Base-by-base conservation (phyloP, 2,329 filamentous ascomycete genomes). In the Sporothrix dimorphospora region DNA sequence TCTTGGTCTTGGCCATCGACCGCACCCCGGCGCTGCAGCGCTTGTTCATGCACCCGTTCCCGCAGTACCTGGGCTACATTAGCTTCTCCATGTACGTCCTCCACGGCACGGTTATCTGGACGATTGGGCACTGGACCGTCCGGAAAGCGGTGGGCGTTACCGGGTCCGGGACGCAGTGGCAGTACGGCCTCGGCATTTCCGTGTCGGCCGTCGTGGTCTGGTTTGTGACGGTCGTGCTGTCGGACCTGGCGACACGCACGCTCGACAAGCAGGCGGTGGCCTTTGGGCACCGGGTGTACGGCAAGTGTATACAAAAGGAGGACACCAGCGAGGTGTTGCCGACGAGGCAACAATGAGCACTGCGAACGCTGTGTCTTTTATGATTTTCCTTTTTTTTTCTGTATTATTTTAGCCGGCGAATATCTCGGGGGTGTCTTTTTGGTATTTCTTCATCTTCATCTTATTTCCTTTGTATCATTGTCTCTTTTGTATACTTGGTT, bases 1-100 rank as follows among this genome's bases (percentile, higher is more conserved):
- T 74, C 1, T 72, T 81, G 2, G 75, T 80, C 3, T 57, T 78
- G 4, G 49, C 73, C 8, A 57, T 80, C 38, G 77, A 79, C 27
- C 72, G 73, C 4, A 67, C 75, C 3, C 73, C 69, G 0, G 73
- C 75, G 8, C 65, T 81, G 14, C 79, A 80, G 61, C 27, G 66
- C 9, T 70, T 77, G 1, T 80, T 80, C 72, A 80, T 77, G 3
- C 78, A 75, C 7, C 71, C 72, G 1, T 69, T 79, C 5, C 59
- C 74, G 27, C 74, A 74, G 71, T 90, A 90, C 78, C 80, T 90
- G 4, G 88, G 88, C 73, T 85, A 85, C 76, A 85, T 90, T 75
- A 89, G 87, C 69, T 90, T 88, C 76, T 84, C 86, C 67, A 78
- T 90, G 40, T 90, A 90, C 78, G 83, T 90, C 14, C 85, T 90